A percentile compares a stretch with the other conserved stretches of the same genome.
phyloP scores from a whole-genome alignment of 768 basidiomycete genomes.

The Suillus sp. region DNA sequence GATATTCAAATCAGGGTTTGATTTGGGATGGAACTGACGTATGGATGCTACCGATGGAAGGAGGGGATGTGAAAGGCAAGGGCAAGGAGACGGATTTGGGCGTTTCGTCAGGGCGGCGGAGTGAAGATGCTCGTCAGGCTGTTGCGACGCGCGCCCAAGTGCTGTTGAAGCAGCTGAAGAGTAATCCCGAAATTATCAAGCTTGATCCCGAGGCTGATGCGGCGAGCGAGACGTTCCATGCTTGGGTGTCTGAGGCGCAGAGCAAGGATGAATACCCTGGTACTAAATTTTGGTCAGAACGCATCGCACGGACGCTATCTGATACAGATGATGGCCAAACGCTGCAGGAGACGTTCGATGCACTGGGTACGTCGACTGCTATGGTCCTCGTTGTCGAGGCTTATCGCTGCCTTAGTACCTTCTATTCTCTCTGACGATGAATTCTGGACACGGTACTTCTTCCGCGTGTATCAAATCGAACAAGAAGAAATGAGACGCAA shows the following conservation, averaged over 20 bases:
- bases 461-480: constrained; percentile 80
- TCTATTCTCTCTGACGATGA: constrained; percentile 57
- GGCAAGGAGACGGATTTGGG: constrained; percentile 36
- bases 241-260: constrained; percentile 61
- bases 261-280: constrained; percentile 55
- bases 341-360: constrained; percentile 54
- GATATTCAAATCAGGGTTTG: constrained; percentile 40
- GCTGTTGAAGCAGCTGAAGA: constrained; percentile 69
- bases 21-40: constrained; percentile 88
- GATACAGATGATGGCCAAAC: constrained; percentile 54
- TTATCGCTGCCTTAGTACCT: constrained; percentile 56
- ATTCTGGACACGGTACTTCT: constrained; percentile 92
- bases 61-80: constrained; percentile 37
- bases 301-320: constrained; percentile 48
- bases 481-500: constrained; percentile 79
- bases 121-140: constrained; percentile 48
- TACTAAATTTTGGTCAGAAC: constrained; percentile 54
- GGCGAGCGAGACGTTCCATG: constrained; percentile 52
- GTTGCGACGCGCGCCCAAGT: constrained; percentile 78
- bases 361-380: constrained; percentile 53
- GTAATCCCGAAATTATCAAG: constrained; percentile 73
- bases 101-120: constrained; percentile 30
- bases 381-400: background rate
- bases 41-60: constrained; percentile 66
- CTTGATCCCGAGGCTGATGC: constrained; percentile 74